phyloP scores from a whole-genome alignment of 108 stramenopile species.

The Stephanodiscus triporus region DNA sequence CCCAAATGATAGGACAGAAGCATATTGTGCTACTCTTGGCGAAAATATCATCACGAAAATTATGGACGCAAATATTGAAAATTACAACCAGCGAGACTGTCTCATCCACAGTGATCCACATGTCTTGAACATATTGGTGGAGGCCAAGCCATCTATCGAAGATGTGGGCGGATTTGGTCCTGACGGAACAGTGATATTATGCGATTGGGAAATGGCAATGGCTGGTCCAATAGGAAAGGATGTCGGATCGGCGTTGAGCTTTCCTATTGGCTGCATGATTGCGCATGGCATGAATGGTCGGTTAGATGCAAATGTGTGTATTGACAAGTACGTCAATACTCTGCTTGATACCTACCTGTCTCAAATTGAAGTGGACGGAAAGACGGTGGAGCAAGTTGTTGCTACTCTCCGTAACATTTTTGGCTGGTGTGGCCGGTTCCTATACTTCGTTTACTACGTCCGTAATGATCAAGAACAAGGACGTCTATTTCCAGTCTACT shows the following conservation, averaged over 20 bases:
- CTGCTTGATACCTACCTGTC: slow-evolving; percentile 30
- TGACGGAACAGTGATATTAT: slow-evolving; percentile 21
- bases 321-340: slow-evolving; percentile 9
- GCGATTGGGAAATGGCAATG: background rate
- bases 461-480: background rate
- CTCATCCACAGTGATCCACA: slow-evolving; percentile 58
- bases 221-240: background rate
- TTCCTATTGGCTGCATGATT: slow-evolving; percentile 37
- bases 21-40: slow-evolving; percentile 11
- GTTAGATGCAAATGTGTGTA: background rate
- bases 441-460: slow-evolving; percentile 27
- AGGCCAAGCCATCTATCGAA: slow-evolving; percentile 33
- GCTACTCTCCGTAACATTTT: slow-evolving; percentile 23
- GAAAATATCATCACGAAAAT: slow-evolving; percentile 8
- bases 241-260: slow-evolving; percentile 1
- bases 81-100: slow-evolving; percentile 28
- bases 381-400: background rate
- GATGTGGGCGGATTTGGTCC: slow-evolving; percentile 33
- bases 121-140: slow-evolving; percentile 64
- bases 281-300: slow-evolving; percentile 34
- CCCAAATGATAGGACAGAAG: slow-evolving; percentile 34
- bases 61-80: slow-evolving; percentile 21
- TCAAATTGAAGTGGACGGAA: slow-evolving; percentile 29
- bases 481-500: background rate
- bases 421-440: slow-evolving; percentile 33